Evolutionary conservation across 257 asterid species (phyloP).

Genomic region (Penstemon newberryi): DNA sequence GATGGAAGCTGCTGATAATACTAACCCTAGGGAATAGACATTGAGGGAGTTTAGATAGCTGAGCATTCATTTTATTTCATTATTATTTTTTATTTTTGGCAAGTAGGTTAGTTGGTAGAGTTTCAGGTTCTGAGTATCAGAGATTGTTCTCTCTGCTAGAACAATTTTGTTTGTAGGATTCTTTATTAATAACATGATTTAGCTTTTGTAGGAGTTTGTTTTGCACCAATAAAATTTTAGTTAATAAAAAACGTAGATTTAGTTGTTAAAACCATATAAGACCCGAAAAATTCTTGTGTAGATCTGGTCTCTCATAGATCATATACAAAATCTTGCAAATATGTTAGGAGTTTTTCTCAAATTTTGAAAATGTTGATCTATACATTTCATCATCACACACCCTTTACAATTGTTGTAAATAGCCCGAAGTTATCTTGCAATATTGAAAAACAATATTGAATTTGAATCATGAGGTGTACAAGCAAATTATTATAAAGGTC

Average conservation of each 20-base stretch:
- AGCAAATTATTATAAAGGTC: not conserved
- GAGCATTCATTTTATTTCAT: not conserved
- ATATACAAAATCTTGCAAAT: too few relatives aligned
- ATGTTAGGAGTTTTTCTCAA: too few relatives aligned
- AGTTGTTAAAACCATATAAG: too few relatives aligned
- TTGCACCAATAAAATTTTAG: too few relatives aligned
- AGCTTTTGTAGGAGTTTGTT: too few relatives aligned
- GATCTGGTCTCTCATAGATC: too few relatives aligned
- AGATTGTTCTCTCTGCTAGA: not conserved
- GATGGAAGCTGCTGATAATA: not conserved
- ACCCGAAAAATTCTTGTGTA: too few relatives aligned
- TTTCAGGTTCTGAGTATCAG: not conserved
- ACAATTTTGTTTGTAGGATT: not conserved
- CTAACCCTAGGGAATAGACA: not conserved
- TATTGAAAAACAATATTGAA: not conserved
- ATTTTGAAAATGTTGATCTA: not conserved
- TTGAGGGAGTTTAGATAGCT: not conserved
- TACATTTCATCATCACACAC: too few relatives aligned
- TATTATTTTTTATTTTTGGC: not conserved
- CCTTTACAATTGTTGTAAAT: too few relatives aligned
- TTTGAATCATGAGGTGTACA: constrained; percentile 9
- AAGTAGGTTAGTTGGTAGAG: not conserved
- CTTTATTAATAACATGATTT: not conserved
- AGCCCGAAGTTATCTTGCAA: not conserved
- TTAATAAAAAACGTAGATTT: too few relatives aligned